Evolutionary conservation across 108 stramenopile species (phyloP).

Genomic region (Parmales sp.): DNA sequence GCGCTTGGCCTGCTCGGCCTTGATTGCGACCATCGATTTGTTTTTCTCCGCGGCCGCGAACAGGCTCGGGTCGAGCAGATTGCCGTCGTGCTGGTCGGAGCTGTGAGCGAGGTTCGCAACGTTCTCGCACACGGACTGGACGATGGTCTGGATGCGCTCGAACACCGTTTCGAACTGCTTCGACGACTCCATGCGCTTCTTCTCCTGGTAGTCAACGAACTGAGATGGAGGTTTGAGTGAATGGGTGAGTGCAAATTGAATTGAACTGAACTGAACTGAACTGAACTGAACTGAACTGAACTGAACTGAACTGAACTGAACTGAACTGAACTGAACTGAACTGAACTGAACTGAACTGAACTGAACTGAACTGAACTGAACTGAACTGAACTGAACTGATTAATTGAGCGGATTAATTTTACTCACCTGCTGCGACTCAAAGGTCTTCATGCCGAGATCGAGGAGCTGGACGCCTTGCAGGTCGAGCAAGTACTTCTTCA

Average conservation of each 20-base stretch:
- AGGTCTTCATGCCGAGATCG: slow-evolving; percentile 28
- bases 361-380: no score
- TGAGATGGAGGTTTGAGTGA: no score
- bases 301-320: no score
- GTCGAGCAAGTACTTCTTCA: slow-evolving; percentile 15
- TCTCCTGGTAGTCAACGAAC: slow-evolving; percentile 28
- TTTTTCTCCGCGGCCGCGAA: slow-evolving; percentile 27
- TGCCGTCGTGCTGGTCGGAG: slow-evolving; percentile 12
- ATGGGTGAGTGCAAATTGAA: no score
- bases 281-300: no score
- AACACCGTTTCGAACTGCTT: slow-evolving; percentile 26
- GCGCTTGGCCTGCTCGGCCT: slow-evolving; percentile 34
- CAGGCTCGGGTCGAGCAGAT: not conserved
- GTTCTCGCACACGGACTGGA: slow-evolving; percentile 23
- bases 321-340: no score
- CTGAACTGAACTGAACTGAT: no score
- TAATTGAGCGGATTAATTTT: no score
- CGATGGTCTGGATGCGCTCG: slow-evolving; percentile 11
- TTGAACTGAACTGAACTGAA: no score
- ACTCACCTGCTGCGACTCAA: slow-evolving; percentile 15
- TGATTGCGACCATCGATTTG: slow-evolving; percentile 34
- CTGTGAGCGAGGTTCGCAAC: slow-evolving; percentile 18
- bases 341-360: no score
- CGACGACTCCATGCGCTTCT: slow-evolving; percentile 18
- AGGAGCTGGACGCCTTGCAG: slow-evolving; percentile 26